These are phyloP conservation scores for Filosporella fistucella DNA, from an alignment of 495 filamentous ascomycete genomes.

Conservation along the genomic window DNA sequence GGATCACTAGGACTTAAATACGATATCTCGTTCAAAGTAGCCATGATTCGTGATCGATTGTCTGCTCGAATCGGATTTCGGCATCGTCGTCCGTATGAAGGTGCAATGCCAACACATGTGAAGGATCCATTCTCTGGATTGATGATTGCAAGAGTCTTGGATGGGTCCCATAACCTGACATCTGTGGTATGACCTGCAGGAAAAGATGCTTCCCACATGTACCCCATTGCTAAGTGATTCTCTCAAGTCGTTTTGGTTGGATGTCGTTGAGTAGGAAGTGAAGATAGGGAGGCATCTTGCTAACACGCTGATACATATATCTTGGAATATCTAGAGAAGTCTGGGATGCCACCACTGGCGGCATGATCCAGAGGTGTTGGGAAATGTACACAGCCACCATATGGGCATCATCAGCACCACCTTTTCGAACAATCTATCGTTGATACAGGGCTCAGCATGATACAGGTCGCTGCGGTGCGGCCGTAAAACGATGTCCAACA, in stretches of 20 bases:
- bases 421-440: constrained; percentile 10
- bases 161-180: constrained; percentile 16
- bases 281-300: background rate
- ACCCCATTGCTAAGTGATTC: constrained; percentile 12
- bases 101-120: constrained; percentile 16
- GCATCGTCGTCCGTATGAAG: constrained; percentile 15
- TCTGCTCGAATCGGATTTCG: constrained; percentile 8
- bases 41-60: constrained; percentile 9
- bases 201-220: no score
- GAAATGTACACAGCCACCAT: background rate
- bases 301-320: background rate
- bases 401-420: constrained; percentile 2
- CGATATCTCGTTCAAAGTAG: constrained; percentile 10
- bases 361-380: background rate
- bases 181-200: background rate
- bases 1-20: constrained; percentile 9
- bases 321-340: background rate
- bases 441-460: background rate
- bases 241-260: background rate
- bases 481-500: no score
- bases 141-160: constrained; percentile 10
- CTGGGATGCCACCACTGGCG: background rate
- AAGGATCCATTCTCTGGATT: constrained; percentile 9
- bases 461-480: no score
- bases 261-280: background rate